These are phyloP conservation scores for Mycogone perniciosa DNA, from an alignment of 2,329 filamentous ascomycete genomes.

Conservation along the genomic window DNA sequence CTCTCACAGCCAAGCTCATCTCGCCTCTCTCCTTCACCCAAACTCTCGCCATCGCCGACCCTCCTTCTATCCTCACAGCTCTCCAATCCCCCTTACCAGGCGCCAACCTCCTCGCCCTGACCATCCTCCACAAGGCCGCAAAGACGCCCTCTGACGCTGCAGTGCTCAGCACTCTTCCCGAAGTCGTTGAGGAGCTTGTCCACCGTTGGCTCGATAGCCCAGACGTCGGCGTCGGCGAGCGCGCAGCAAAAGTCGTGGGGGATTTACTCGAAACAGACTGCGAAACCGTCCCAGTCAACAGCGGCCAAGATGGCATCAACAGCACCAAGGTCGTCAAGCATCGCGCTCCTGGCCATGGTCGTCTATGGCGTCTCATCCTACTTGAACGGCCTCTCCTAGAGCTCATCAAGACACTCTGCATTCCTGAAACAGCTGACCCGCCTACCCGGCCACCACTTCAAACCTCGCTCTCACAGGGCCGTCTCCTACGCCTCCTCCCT, in stretches of 20 bases:
- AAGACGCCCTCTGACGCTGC: slow-evolving; percentile 41
- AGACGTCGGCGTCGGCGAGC: slow-evolving; percentile 50
- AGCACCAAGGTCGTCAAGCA: slow-evolving; percentile 33
- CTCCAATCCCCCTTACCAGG: slow-evolving; percentile 48
- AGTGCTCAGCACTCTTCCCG: slow-evolving; percentile 43
- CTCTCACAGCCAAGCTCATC: slow-evolving; percentile 50
- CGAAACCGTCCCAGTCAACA: slow-evolving; percentile 25
- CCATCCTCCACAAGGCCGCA: slow-evolving; percentile 50
- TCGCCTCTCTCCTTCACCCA: slow-evolving; percentile 46
- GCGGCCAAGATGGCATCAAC: slow-evolving; percentile 17
- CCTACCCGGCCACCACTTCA: slow-evolving; percentile 29
- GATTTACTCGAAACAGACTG: slow-evolving; percentile 52
- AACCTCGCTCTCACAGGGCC: slow-evolving; percentile 45
- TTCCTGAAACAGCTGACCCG: slow-evolving; percentile 23
- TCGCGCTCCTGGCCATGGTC: slow-evolving; percentile 41
- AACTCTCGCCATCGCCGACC: slow-evolving; percentile 45
- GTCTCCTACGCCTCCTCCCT: slow-evolving; percentile 46
- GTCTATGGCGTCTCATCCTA: slow-evolving; percentile 50
- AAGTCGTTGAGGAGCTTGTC: slow-evolving; percentile 43
- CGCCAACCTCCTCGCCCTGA: slow-evolving; percentile 52
- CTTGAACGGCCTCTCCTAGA: slow-evolving; percentile 37
- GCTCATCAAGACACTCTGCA: slow-evolving; percentile 34
- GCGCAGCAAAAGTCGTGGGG: slow-evolving; percentile 43
- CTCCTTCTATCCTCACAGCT: slow-evolving; percentile 45
- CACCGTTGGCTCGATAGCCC: slow-evolving; percentile 47